These are phyloP conservation scores for Lactifluus pinguis DNA, from an alignment of 768 basidiomycete species.

Conservation along the genomic window DNA sequence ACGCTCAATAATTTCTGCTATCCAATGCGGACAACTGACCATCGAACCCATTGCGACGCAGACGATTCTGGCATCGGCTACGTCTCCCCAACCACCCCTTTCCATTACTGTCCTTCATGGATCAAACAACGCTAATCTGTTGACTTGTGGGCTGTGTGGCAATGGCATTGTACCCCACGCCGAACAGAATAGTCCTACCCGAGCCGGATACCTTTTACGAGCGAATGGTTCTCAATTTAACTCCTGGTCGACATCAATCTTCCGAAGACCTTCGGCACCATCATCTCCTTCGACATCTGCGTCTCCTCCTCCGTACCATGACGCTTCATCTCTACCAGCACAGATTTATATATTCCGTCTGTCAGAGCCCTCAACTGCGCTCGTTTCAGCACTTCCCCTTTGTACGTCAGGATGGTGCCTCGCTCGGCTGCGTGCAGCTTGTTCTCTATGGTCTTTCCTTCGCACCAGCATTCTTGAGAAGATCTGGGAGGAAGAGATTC, in stretches of 20 bases:
- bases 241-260: slow-evolving; percentile 49
- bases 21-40: slow-evolving; percentile 77
- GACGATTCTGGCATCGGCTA: slow-evolving; percentile 48
- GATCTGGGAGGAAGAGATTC: slow-evolving; percentile 78
- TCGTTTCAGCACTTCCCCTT: slow-evolving; percentile 40
- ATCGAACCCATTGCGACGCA: slow-evolving; percentile 76
- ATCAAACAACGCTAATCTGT: slow-evolving; percentile 36
- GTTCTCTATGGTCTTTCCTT: slow-evolving; percentile 84
- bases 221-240: slow-evolving; percentile 26
- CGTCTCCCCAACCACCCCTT: slow-evolving; percentile 28
- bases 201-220: slow-evolving; percentile 24
- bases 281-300: slow-evolving; percentile 28
- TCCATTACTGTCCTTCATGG: slow-evolving; percentile 31
- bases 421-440: slow-evolving; percentile 72
- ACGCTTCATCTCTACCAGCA: slow-evolving; percentile 22
- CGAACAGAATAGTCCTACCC: slow-evolving; percentile 26
- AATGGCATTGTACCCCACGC: slow-evolving; percentile 38
- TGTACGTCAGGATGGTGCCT: slow-evolving; percentile 86
- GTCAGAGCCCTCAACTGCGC: slow-evolving; percentile 25
- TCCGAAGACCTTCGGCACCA: slow-evolving; percentile 40
- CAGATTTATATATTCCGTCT: slow-evolving; percentile 66
- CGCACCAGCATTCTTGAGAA: slow-evolving; percentile 74
- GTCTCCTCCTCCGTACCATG: slow-evolving; percentile 26
- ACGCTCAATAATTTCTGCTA: slow-evolving; percentile 72
- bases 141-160: slow-evolving; percentile 79